These are phyloP conservation scores for Santalum album DNA, from an alignment of 164 flowering plant genomes.

Conservation along the genomic window DNA sequence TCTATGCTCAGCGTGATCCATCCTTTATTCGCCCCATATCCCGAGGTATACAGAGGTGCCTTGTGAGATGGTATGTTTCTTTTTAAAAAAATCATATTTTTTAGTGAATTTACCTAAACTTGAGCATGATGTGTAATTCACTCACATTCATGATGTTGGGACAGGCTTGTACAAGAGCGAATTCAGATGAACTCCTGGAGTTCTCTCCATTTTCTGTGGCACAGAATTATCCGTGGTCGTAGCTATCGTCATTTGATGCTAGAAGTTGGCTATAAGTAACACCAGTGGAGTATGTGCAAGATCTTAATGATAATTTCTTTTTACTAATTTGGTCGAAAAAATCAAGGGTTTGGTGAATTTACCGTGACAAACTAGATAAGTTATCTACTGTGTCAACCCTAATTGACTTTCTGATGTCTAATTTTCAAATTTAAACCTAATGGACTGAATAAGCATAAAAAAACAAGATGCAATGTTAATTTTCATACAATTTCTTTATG, in stretches of 20 bases:
- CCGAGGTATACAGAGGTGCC: conserved; percentile 81
- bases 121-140: conserved; percentile 2
- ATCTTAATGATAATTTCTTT: background rate
- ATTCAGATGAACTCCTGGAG: conserved; percentile 42
- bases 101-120: background rate
- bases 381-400: background rate
- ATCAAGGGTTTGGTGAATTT: background rate
- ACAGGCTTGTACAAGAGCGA: conserved; percentile 86
- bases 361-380: background rate
- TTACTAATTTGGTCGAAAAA: background rate
- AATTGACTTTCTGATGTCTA: too few species aligned
- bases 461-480: too few species aligned
- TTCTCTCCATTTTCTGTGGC: conserved; percentile 54
- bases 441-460: too few species aligned
- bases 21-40: conserved; percentile 75
- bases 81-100: background rate
- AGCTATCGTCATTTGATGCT: conserved; percentile 85
- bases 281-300: conserved; percentile 1
- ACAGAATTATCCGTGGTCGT: conserved; percentile 77
- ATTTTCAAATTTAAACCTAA: too few species aligned
- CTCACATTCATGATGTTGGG: conserved; percentile 8
- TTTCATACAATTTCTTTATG: too few species aligned
- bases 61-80: conserved; percentile 79
- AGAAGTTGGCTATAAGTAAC: conserved; percentile 57
- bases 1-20: conserved; percentile 88